phyloP scores from a whole-genome alignment of 805 yeast species.

The Isabelozyma rhagii region DNA sequence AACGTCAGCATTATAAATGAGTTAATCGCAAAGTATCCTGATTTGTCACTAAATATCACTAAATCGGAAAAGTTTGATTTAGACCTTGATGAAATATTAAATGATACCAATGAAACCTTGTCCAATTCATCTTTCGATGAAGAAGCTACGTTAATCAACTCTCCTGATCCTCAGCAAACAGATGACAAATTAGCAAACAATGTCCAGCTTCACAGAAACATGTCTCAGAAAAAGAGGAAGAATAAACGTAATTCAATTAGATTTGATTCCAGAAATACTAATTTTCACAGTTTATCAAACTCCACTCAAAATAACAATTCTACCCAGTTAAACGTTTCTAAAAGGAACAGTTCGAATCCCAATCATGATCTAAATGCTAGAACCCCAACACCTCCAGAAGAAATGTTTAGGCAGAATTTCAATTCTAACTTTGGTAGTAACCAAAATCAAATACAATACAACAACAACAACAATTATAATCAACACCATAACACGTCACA shows the following conservation, averaged over 20 bases:
- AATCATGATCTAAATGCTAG: conserved; percentile 10
- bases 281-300: conserved; percentile 4
- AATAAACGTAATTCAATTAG: conserved; percentile 33
- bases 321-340: conserved; percentile 16
- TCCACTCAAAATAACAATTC: conserved; percentile 6
- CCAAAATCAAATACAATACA: conserved; percentile 4
- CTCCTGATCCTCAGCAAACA: conserved; percentile 9
- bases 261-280: conserved; percentile 18
- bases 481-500: conserved; percentile 4
- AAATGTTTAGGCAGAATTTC: background rate
- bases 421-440: conserved; percentile 1
- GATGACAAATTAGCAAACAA: conserved; percentile 3
- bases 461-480: conserved; percentile 4
- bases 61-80: conserved; percentile 24
- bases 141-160: conserved; percentile 23
- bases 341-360: conserved; percentile 6
- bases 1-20: conserved; percentile 43
- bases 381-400: conserved; percentile 25
- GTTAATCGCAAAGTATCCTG: conserved; percentile 36
- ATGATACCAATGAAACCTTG: conserved; percentile 29
- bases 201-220: conserved; percentile 4
- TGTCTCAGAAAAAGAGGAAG: conserved; percentile 23
- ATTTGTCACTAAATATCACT: conserved; percentile 26
- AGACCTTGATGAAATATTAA: conserved; percentile 32
- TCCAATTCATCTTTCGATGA: conserved; percentile 31